phyloP scores from a whole-genome alignment of 2,329 filamentous ascomycete genomes.

The Plectosphaerella cucumerina region DNA sequence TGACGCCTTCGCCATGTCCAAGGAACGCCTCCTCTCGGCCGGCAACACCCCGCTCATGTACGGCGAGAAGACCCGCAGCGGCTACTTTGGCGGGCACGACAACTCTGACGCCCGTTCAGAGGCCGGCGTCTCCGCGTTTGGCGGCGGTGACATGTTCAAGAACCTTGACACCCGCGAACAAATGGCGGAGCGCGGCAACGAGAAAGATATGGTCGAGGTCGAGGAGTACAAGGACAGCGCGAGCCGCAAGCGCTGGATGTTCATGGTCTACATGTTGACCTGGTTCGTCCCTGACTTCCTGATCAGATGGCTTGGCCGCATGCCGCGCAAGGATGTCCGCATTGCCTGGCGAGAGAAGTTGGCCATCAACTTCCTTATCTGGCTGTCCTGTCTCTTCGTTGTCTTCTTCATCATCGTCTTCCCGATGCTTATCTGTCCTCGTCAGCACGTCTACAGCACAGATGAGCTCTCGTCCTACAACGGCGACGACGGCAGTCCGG shows the following conservation, averaged over 20 bases:
- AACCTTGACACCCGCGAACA: slow-evolving; percentile 91
- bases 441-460: slow-evolving; percentile 79
- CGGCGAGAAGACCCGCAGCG: slow-evolving; percentile 70
- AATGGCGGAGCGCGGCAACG: slow-evolving; percentile 92
- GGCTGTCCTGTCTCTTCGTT: slow-evolving; percentile 73
- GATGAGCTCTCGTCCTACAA: slow-evolving; percentile 70
- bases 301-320: slow-evolving; percentile 72
- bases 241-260: slow-evolving; percentile 87
- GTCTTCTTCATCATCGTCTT: slow-evolving; percentile 90
- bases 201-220: slow-evolving; percentile 84
- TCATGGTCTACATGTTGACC: slow-evolving; percentile 76
- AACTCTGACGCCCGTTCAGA: slow-evolving; percentile 86
- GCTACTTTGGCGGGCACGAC: slow-evolving; percentile 72
- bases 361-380: slow-evolving; percentile 97
- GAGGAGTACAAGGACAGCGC: slow-evolving; percentile 75
- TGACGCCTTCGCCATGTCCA: slow-evolving; percentile 56
- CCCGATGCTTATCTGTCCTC: slow-evolving; percentile 84
- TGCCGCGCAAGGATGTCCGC: slow-evolving; percentile 88
- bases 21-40: slow-evolving; percentile 52
- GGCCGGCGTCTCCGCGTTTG: slow-evolving; percentile 84
- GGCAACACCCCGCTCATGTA: slow-evolving; percentile 57
- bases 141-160: slow-evolving; percentile 95
- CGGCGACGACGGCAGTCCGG: slow-evolving; percentile 59
- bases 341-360: slow-evolving; percentile 95
- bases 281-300: slow-evolving; percentile 84